Conservation (phyloP, 129 eudicot species). For the Mikania micrantha region DNA sequence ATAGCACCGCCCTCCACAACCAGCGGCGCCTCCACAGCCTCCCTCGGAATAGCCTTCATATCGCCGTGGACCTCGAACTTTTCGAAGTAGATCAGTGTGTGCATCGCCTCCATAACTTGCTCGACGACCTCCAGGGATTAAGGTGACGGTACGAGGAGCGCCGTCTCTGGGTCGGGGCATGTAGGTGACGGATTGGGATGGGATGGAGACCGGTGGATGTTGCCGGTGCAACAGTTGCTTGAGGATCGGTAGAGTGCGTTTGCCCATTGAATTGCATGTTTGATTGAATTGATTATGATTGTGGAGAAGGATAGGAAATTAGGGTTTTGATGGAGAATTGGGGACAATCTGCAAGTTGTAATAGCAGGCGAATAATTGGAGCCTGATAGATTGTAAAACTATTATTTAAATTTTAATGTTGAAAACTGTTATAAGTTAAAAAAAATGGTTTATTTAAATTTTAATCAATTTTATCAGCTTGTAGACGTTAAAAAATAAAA, state of each 20-base stretch:
- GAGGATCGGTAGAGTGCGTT: slow-evolving; percentile 42
- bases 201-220: slow-evolving; percentile 5
- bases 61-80: slow-evolving; percentile 72
- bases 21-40: no score
- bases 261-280: slow-evolving; percentile 22
- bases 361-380: slow-evolving; percentile 24
- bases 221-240: slow-evolving; percentile 24
- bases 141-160: slow-evolving; percentile 70
- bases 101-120: slow-evolving; percentile 93
- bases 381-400: no score
- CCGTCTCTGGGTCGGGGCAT: slow-evolving; percentile 99
- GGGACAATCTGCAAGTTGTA: slow-evolving; percentile 2
- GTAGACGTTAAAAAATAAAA: no score
- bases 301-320: background rate
- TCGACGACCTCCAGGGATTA: slow-evolving; percentile 93
- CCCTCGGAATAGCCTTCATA: slow-evolving; percentile 57
- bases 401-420: no score
- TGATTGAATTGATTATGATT: background rate
- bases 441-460: no score
- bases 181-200: slow-evolving; percentile 80
- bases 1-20: no score
- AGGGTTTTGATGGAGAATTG: slow-evolving; percentile 26
- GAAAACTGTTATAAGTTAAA: no score
- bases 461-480: no score
- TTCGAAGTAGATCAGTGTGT: slow-evolving; percentile 88